phyloP scores from a whole-genome alignment of 2,329 filamentous ascomycete species.

The Periglandula ipomoeae region DNA sequence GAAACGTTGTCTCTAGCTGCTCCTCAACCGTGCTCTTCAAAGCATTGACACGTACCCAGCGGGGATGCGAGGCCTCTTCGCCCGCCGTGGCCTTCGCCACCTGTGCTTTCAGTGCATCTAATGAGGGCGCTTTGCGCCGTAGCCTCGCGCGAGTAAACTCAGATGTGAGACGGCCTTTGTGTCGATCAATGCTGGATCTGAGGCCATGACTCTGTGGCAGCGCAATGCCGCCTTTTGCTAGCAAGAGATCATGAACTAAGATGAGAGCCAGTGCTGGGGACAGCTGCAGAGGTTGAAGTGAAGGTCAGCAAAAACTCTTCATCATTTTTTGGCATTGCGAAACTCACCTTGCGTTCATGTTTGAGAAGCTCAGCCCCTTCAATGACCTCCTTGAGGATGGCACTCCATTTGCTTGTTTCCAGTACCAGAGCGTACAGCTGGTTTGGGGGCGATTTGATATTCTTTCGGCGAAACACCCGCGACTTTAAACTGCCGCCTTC shows the following conservation, averaged over 20 bases:
- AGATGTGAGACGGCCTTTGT: slow-evolving; percentile 71
- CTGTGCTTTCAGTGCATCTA: slow-evolving; percentile 55
- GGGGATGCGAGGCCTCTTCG: slow-evolving; percentile 56
- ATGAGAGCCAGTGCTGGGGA: slow-evolving; percentile 72
- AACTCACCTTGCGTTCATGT: slow-evolving; percentile 71
- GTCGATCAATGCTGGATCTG: slow-evolving; percentile 62
- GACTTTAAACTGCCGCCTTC: slow-evolving; percentile 78
- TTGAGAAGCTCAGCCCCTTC: slow-evolving; percentile 67
- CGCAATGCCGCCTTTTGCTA: slow-evolving; percentile 74
- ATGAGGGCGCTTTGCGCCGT: slow-evolving; percentile 56
- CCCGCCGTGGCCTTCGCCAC: slow-evolving; percentile 42
- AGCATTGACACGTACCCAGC: slow-evolving; percentile 86
- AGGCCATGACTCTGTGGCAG: slow-evolving; percentile 73
- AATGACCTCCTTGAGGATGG: slow-evolving; percentile 79
- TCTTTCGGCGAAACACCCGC: slow-evolving; percentile 66
- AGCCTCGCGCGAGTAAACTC: slow-evolving; percentile 78
- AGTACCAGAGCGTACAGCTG: slow-evolving; percentile 82
- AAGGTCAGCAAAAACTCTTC: slow-evolving; percentile 7
- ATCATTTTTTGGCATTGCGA: too few relatives aligned
- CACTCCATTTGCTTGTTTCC: slow-evolving; percentile 86
- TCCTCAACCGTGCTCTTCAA: slow-evolving; percentile 61
- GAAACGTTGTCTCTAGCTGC: slow-evolving; percentile 69
- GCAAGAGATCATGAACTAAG: slow-evolving; percentile 75
- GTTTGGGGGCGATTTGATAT: slow-evolving; percentile 65
- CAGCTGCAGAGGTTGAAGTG: slow-evolving; percentile 41